These are phyloP conservation scores for Monilinia vaccinii-corymbosi DNA, from an alignment of 2,329 filamentous ascomycete genomes.

Conservation along the genomic window DNA sequence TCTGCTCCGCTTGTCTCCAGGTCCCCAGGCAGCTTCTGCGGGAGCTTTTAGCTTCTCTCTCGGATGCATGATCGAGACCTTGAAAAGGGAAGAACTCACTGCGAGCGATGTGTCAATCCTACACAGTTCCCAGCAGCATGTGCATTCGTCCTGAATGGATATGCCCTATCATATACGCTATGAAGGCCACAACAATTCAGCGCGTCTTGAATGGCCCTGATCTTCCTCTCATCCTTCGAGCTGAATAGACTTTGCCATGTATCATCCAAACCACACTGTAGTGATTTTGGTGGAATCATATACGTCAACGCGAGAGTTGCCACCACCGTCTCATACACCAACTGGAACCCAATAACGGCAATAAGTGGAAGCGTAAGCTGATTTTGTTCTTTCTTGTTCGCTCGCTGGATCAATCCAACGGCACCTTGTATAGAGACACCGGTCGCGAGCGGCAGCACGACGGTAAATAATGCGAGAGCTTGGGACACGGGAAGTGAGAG, in stretches of 20 bases:
- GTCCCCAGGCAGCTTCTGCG: slow-evolving; percentile 38
- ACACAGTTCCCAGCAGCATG: slow-evolving; percentile 9
- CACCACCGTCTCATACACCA: slow-evolving; percentile 28
- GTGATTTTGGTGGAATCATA: slow-evolving; percentile 22
- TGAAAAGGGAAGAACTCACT: neutral
- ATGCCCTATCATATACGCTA: slow-evolving; percentile 48
- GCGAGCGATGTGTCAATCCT: slow-evolving; percentile 7
- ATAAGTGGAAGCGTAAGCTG: slow-evolving; percentile 24
- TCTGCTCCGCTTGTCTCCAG: slow-evolving; percentile 49
- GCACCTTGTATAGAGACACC: slow-evolving; percentile 23
- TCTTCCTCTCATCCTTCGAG: slow-evolving; percentile 39
- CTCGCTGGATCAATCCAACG: slow-evolving; percentile 17
- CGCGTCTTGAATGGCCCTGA: slow-evolving; percentile 54
- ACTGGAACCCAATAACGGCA: slow-evolving; percentile 25
- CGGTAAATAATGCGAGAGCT: slow-evolving; percentile 24
- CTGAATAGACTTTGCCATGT: slow-evolving; percentile 47
- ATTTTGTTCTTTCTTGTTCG: slow-evolving; percentile 19
- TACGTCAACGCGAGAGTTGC: slow-evolving; percentile 26
- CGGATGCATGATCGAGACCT: neutral
- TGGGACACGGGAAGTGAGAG: slow-evolving; percentile 26
- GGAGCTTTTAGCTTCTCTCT: neutral
- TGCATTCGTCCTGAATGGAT: slow-evolving; percentile 42
- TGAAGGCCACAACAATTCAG: slow-evolving; percentile 59
- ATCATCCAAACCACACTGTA: slow-evolving; percentile 45
- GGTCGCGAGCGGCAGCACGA: slow-evolving; percentile 26